Conservation (phyloP, 495 filamentous ascomycete genomes). For the Aspergillus taichungensis region DNA sequence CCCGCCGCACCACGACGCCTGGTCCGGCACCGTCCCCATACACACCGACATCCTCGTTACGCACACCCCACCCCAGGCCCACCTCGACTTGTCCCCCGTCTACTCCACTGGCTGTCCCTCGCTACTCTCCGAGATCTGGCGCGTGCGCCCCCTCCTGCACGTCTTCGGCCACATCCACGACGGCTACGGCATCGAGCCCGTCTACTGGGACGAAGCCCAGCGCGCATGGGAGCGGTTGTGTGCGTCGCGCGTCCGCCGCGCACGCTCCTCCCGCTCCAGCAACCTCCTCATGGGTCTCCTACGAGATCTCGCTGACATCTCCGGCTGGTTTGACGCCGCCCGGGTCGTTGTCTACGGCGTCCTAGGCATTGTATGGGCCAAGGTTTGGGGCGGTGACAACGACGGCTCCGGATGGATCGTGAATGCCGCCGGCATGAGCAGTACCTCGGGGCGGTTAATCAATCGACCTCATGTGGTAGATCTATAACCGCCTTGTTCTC, state of each 20-base stretch:
- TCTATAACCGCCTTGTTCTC: slow-evolving; percentile 16
- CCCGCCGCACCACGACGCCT: slow-evolving; percentile 48
- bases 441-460: slow-evolving; percentile 52
- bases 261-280: slow-evolving; percentile 14
- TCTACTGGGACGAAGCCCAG: slow-evolving; percentile 76
- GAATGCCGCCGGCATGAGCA: slow-evolving; percentile 69
- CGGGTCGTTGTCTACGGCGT: slow-evolving; percentile 55
- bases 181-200: slow-evolving; percentile 49
- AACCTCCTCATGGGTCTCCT: slow-evolving; percentile 33
- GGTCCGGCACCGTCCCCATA: slow-evolving; percentile 58
- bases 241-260: slow-evolving; percentile 23
- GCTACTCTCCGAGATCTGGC: slow-evolving; percentile 69
- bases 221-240: slow-evolving; percentile 57
- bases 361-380: slow-evolving; percentile 59
- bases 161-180: slow-evolving; percentile 87
- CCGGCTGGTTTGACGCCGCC: slow-evolving; percentile 53
- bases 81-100: slow-evolving; percentile 57
- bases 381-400: slow-evolving; percentile 56
- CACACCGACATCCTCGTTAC: slow-evolving; percentile 81
- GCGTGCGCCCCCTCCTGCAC: slow-evolving; percentile 68
- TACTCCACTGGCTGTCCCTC: slow-evolving; percentile 63
- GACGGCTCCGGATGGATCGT: slow-evolving; percentile 52
- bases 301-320: slow-evolving; percentile 42
- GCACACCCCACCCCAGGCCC: slow-evolving; percentile 61
- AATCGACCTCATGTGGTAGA: slow-evolving; percentile 56